Percentiles rank a stretch among this genome's conserved stretches.
Evolutionary conservation across 2,329 filamentous ascomycete genomes (phyloP).

Genomic region (Cladosporium sp.): DNA sequence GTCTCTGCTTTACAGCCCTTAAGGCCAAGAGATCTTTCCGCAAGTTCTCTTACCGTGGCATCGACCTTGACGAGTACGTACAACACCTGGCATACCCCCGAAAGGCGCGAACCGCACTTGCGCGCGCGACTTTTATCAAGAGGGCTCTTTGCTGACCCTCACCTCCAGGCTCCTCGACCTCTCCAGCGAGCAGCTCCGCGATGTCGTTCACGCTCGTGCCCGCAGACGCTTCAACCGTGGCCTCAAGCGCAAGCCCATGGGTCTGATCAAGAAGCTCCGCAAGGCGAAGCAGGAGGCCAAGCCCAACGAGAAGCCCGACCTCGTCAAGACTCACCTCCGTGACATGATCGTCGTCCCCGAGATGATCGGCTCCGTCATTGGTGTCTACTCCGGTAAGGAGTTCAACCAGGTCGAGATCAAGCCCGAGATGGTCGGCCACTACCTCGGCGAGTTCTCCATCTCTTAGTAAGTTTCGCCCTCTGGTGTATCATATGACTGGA

Average conservation of each 20-base stretch:
- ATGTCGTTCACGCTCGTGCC: conserved; percentile 98
- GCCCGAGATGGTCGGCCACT: conserved; percentile 99
- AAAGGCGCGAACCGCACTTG: background rate
- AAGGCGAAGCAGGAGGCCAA: conserved; percentile 98
- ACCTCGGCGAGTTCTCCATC: conserved; percentile 99
- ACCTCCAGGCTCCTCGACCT: conserved; percentile 80
- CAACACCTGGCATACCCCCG: conserved; percentile 5
- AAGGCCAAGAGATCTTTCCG: conserved; percentile 99
- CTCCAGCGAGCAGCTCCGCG: conserved; percentile 94
- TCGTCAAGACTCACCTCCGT: conserved; percentile 98
- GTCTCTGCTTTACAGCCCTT: conserved; percentile 60
- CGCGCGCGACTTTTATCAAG: conserved; percentile 37
- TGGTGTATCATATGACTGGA: background rate
- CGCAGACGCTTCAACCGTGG: conserved; percentile 99
- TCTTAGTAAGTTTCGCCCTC: conserved; percentile 73
- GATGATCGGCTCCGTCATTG: conserved; percentile 98
- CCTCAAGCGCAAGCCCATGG: conserved; percentile 99
- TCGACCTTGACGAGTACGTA: conserved; percentile 98
- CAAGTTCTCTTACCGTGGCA: conserved; percentile 99
- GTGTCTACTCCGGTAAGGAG: conserved; percentile 99
- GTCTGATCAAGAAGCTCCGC: conserved; percentile 99
- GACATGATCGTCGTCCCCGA: conserved; percentile 99
- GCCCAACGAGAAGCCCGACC: conserved; percentile 99
- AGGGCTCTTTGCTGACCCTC: background rate
- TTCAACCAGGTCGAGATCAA: conserved; percentile 99